Percentiles rank a stretch among this genome's conserved stretches.
These are phyloP conservation scores for Tricharina praecox DNA, from an alignment of 495 filamentous ascomycete genomes.

Conservation along the genomic window DNA sequence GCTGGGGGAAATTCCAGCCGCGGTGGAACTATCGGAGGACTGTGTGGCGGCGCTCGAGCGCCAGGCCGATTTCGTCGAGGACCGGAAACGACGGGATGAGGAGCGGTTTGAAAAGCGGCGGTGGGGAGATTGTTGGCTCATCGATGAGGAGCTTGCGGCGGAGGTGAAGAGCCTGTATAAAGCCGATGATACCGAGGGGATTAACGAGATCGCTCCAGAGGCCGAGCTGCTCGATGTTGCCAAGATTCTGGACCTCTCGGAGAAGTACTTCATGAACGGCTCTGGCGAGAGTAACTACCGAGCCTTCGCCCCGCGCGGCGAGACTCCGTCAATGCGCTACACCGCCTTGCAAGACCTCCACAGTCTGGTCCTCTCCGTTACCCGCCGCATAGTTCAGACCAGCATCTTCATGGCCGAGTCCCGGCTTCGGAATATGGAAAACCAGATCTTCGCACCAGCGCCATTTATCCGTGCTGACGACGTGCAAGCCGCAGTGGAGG, in stretches of 20 bases:
- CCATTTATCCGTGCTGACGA: slow-evolving; percentile 39
- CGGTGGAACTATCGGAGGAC: slow-evolving; percentile 51
- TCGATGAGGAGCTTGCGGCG: slow-evolving; percentile 33
- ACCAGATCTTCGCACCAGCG: slow-evolving; percentile 23
- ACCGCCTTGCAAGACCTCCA: slow-evolving; percentile 60
- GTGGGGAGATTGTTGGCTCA: slow-evolving; percentile 40
- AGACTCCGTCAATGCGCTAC: slow-evolving; percentile 46
- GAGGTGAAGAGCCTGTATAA: slow-evolving; percentile 28
- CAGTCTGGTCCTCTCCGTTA: slow-evolving; percentile 46
- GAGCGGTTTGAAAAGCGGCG: slow-evolving; percentile 36
- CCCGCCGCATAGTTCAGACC: slow-evolving; percentile 49
- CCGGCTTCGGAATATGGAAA: slow-evolving; percentile 32
- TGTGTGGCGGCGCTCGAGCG: slow-evolving; percentile 49
- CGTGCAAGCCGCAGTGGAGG: slow-evolving; percentile 46
- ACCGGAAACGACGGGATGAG: slow-evolving; percentile 41
- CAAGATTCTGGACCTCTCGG: slow-evolving; percentile 48
- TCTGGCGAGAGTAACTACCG: slow-evolving; percentile 48
- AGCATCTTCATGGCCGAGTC: slow-evolving; percentile 49
- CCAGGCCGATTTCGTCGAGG: slow-evolving; percentile 43
- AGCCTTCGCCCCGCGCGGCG: slow-evolving; percentile 31
- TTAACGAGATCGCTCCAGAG: slow-evolving; percentile 32
- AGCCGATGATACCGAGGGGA: slow-evolving; percentile 24
- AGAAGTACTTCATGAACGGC: slow-evolving; percentile 54
- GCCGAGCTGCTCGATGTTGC: slow-evolving; percentile 41
- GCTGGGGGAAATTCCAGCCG: slow-evolving; percentile 45